Conservation (phyloP, 1,284 basidiomycete genomes). For the Ustilago sp. region DNA sequence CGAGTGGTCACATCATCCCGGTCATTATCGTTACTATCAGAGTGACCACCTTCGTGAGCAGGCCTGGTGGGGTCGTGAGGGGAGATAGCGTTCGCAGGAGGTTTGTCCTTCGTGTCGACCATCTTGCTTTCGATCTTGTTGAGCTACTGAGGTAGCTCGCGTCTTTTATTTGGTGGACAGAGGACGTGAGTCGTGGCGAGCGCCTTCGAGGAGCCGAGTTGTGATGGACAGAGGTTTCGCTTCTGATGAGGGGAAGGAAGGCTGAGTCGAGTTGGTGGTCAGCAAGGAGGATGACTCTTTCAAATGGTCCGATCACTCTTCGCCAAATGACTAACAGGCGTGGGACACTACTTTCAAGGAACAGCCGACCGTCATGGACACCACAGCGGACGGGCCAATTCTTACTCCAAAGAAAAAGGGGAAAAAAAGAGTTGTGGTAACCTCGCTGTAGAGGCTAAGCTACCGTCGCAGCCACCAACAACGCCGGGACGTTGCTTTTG, state of each 20-base stretch:
- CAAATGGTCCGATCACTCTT: neutral
- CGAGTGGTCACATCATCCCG: constrained; percentile 30
- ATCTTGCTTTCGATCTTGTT: constrained; percentile 1
- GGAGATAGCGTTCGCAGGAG: constrained; percentile 1
- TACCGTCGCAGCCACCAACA: neutral
- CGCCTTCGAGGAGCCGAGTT: neutral
- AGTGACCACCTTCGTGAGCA: neutral
- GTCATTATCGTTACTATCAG: constrained; percentile 8
- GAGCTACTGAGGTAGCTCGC: no score
- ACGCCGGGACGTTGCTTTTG: neutral
- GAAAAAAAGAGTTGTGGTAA: neutral
- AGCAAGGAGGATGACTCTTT: neutral
- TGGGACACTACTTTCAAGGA: neutral
- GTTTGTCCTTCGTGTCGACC: constrained; percentile 28
- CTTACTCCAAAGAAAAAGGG: neutral
- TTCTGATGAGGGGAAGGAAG: neutral
- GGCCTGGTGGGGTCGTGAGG: neutral
- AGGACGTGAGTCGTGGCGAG: neutral
- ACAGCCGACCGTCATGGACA: constrained; percentile 1
- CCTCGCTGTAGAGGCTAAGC: neutral
- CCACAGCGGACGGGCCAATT: constrained; percentile 1
- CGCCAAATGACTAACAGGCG: neutral
- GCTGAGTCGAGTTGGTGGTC: neutral
- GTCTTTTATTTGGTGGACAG: neutral
- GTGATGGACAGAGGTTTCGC: neutral